Base-by-base conservation (phyloP, 164 flowering plant genomes). In the Saururus chinensis region DNA sequence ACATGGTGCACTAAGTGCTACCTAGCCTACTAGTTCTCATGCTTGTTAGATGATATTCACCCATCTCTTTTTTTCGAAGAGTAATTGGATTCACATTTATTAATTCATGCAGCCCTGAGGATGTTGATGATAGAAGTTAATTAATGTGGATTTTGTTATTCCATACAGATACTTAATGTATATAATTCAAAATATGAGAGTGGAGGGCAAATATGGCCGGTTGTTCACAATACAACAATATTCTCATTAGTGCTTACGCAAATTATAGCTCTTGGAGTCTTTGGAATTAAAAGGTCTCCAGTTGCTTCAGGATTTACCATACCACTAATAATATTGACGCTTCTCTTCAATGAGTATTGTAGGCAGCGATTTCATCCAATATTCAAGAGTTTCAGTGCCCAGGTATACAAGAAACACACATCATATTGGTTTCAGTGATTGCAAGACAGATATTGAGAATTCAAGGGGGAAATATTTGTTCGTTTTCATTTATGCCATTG, bases 201-300 rank as follows among this genome's bases (percentile, higher is more conserved):
- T 45, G 87, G 95, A 57, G 99, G 99, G 41, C 79, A 74, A 56
- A 75, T 70, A 40, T 95, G 99, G 99, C 96, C 98, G 52, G 75
- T 88, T 60, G 79, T 76, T 25, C 98, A 95, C 79, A 87, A 81
- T 73, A 77, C 98, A 30, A 83, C 83, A 19, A 83, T 95, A 57
- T 86, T 92, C 74, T 87, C 99, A 10, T 66, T 95, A 82, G 80
- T 89, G 64, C 64, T 95, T 60, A 66, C 81, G 21, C 99, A 95
- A 74, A 66, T 85, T 45, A 84, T 91, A 67, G 96, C 95, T 59
- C 73, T 87, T 57, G 93, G 93, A 16, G 82, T 91, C 21, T 91
- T 95, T 71, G 92, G 93, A 26, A 20, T 86, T 22, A 95, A 89
- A 69, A 21, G 59, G 14, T 80, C 95, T 4, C 80, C 96, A 55